Evolutionary conservation across 768 basidiomycete species (phyloP).

Genomic region (Tylopilus sp.): DNA sequence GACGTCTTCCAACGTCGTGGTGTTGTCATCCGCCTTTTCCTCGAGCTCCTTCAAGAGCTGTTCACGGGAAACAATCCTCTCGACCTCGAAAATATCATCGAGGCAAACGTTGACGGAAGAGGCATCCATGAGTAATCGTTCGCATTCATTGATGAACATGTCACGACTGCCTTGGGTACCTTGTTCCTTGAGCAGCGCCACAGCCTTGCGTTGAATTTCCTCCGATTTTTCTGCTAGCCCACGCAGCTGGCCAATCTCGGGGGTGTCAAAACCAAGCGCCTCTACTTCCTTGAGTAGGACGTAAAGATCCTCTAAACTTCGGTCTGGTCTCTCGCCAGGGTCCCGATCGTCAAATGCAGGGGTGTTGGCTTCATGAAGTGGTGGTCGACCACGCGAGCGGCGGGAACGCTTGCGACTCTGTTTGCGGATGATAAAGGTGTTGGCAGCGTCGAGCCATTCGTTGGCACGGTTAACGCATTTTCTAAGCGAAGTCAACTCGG

Average conservation of each 20-base stretch:
- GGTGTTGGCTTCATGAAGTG: constrained; percentile 40
- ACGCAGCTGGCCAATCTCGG: constrained; percentile 62
- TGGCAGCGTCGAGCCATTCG: constrained; percentile 86
- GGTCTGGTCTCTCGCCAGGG: constrained; percentile 65
- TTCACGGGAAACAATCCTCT: constrained; percentile 78
- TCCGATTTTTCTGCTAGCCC: constrained; percentile 60
- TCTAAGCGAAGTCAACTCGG: constrained; percentile 67
- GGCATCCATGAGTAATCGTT: constrained; percentile 62
- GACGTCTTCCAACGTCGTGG: constrained; percentile 73
- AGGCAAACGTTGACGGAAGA: constrained; percentile 81
- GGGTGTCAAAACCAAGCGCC: constrained; percentile 77
- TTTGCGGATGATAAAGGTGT: constrained; percentile 74
- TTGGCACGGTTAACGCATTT: constrained; percentile 79
- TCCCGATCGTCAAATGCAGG: constrained; percentile 39
- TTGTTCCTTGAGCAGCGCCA: constrained; percentile 44
- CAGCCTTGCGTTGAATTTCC: constrained; percentile 56
- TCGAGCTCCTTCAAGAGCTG: constrained; percentile 75
- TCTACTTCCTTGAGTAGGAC: constrained; percentile 69
- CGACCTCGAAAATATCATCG: constrained; percentile 73
- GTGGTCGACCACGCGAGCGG: constrained; percentile 54
- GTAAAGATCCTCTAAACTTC: constrained; percentile 67
- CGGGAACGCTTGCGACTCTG: constrained; percentile 76
- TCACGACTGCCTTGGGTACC: constrained; percentile 45
- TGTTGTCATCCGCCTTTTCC: constrained; percentile 63
- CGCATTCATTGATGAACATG: constrained; percentile 64